phyloP scores from a whole-genome alignment of 2,329 filamentous ascomycete species.

The Diaporthe amygdali region DNA sequence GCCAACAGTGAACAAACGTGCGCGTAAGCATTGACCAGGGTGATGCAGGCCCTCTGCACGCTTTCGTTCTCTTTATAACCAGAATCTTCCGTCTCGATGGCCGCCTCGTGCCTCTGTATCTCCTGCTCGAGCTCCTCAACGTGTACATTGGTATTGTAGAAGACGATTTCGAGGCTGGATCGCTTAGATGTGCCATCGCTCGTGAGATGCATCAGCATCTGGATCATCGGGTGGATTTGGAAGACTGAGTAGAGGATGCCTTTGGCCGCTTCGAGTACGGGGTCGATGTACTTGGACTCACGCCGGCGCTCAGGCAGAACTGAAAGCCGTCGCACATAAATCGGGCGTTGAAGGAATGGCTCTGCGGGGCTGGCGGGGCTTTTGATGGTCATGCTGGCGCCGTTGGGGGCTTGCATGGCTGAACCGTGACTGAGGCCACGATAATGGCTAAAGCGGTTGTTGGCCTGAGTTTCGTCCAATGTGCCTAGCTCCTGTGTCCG shows the following conservation, averaged over 20 bases:
- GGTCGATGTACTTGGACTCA: constrained; percentile 65
- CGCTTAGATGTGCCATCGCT: constrained; percentile 65
- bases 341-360: constrained; percentile 59
- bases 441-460: constrained; percentile 70
- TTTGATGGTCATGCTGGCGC: constrained; percentile 43
- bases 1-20: constrained; percentile 67
- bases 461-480: constrained; percentile 65
- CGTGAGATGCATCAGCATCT: constrained; percentile 67
- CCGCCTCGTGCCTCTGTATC: constrained; percentile 64
- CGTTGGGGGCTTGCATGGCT: constrained; percentile 61
- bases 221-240: constrained; percentile 71
- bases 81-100: constrained; percentile 54
- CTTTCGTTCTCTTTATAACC: constrained; percentile 64
- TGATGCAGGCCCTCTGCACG: constrained; percentile 67
- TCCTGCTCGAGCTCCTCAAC: constrained; percentile 70
- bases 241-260: constrained; percentile 71
- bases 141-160: constrained; percentile 71
- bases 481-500: constrained; percentile 66
- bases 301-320: constrained; percentile 67
- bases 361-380: constrained; percentile 68
- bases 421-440: constrained; percentile 72
- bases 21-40: constrained; percentile 67
- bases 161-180: constrained; percentile 69
- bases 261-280: constrained; percentile 68
- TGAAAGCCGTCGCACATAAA: constrained; percentile 68